phyloP scores from a whole-genome alignment of 2,329 filamentous ascomycete genomes.

The Sclerotinia glacialis region DNA sequence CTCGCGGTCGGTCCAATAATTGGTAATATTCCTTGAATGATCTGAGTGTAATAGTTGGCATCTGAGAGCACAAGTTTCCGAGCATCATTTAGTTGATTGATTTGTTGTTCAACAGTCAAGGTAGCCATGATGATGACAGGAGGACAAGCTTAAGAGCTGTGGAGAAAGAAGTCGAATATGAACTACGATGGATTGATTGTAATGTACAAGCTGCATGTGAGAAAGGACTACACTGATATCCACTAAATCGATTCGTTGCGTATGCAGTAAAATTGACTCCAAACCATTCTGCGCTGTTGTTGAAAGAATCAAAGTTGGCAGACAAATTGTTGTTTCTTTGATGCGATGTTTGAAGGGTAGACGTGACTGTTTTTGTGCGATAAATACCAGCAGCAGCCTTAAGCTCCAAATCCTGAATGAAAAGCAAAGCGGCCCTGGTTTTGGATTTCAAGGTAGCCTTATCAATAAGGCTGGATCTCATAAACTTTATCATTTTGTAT shows the following conservation, averaged over 20 bases:
- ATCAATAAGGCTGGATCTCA: slow-evolving; percentile 19
- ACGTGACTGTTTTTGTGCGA: slow-evolving; percentile 17
- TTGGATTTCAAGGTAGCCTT: slow-evolving; percentile 13
- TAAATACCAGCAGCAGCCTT: background rate
- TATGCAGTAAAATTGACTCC: slow-evolving; percentile 4
- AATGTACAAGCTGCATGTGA: slow-evolving; percentile 30
- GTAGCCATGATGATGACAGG: slow-evolving; percentile 47
- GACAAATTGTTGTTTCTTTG: slow-evolving; percentile 17
- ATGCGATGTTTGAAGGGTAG: slow-evolving; percentile 10
- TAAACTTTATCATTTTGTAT: background rate
- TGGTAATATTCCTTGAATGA: slow-evolving; percentile 88
- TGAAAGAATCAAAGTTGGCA: slow-evolving; percentile 16
- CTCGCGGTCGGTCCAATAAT: slow-evolving; percentile 75
- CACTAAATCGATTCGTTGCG: slow-evolving; percentile 6
- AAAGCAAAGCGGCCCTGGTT: background rate
- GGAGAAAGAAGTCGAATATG: slow-evolving; percentile 23
- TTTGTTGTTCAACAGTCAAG: slow-evolving; percentile 67
- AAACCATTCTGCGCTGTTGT: slow-evolving; percentile 17
- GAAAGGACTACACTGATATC: slow-evolving; percentile 21
- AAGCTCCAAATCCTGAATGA: background rate
- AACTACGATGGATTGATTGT: slow-evolving; percentile 31
- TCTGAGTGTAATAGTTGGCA: slow-evolving; percentile 82
- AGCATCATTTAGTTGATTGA: slow-evolving; percentile 85
- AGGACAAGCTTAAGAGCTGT: slow-evolving; percentile 20
- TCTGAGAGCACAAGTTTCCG: slow-evolving; percentile 86